A percentile compares a stretch with the other conserved stretches of the same genome.
phyloP scores from a whole-genome alignment of 208 protist genomes.

The Trypanosoma cruzi region DNA sequence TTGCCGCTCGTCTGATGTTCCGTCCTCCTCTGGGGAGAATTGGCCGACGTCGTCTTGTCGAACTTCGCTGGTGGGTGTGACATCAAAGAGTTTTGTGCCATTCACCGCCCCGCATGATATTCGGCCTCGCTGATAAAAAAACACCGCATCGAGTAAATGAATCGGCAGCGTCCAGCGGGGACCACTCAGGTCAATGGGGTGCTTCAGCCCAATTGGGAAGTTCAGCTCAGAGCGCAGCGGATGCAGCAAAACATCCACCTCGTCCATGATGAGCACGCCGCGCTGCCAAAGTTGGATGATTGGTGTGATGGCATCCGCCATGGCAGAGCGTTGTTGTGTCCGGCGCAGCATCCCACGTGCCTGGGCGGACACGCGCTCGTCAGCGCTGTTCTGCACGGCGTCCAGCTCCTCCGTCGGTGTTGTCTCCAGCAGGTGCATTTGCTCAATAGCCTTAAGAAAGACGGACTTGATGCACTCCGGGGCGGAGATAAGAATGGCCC shows the following conservation, averaged over 20 bases:
- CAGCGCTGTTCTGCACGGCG: conserved; percentile 27
- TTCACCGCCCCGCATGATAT: conserved; percentile 5
- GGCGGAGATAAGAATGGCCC: conserved; percentile 85
- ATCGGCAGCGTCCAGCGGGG: conserved; percentile 94
- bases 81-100: too few species aligned
- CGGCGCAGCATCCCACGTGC: conserved; percentile 41
- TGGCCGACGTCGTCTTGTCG: too few species aligned
- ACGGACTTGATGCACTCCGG: conserved; percentile 94
- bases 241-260: conserved; percentile 95
- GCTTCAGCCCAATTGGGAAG: conserved; percentile 94
- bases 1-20: neutral
- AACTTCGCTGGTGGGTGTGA: too few species aligned
- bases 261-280: conserved; percentile 94
- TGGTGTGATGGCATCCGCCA: conserved; percentile 73
- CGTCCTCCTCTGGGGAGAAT: too few species aligned
- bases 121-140: conserved; percentile 59
- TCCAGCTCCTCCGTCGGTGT: conserved; percentile 44
- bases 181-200: conserved; percentile 90
- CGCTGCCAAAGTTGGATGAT: conserved; percentile 87
- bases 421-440: conserved; percentile 86
- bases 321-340: conserved; percentile 43
- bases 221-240: conserved; percentile 96
- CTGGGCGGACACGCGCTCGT: conserved; percentile 46
- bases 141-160: conserved; percentile 93
- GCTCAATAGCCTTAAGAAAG: conserved; percentile 93